A percentile compares a stretch with the other conserved stretches of the same genome.
Evolutionary conservation across 139 green algal species (phyloP).

Genomic region (Volvox reticuliferus): DNA sequence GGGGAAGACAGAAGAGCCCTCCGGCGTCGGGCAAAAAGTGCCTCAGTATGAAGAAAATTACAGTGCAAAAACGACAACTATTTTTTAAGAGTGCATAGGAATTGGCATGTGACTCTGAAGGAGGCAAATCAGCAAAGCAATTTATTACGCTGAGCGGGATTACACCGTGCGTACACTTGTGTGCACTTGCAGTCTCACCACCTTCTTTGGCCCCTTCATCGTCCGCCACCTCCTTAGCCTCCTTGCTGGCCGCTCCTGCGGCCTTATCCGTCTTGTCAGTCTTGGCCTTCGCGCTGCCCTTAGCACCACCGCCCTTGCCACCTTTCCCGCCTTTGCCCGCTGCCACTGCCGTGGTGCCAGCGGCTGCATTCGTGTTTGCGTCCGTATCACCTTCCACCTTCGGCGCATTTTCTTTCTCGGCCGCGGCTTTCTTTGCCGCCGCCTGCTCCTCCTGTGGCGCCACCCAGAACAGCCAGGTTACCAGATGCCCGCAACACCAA

Average conservation of each 20-base stretch:
- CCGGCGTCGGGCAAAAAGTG: no score
- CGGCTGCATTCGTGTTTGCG: background rate
- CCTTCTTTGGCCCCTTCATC: background rate
- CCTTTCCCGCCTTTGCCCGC: constrained; percentile 29
- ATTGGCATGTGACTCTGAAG: no score
- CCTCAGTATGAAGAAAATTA: no score
- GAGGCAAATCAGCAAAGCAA: no score
- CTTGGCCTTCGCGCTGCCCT: constrained; percentile 1
- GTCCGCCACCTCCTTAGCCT: background rate
- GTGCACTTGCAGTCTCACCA: background rate
- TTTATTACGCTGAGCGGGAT: no score
- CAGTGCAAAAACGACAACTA: no score
- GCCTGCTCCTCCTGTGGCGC: constrained; percentile 57
- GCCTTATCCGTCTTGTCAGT: constrained; percentile 1
- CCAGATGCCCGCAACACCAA: no score
- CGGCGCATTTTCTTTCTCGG: constrained; percentile 42
- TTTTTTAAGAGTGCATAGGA: no score
- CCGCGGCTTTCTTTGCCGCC: constrained; percentile 49
- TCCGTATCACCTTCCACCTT: background rate
- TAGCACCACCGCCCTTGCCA: constrained; percentile 6
- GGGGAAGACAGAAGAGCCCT: no score
- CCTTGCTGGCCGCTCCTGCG: constrained; percentile 19
- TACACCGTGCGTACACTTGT: no score
- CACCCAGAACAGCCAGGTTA: no score
- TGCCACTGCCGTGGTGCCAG: background rate